These are phyloP conservation scores for Hypoxylon perforatum DNA, from an alignment of 495 filamentous ascomycete genomes.

Conservation along the genomic window DNA sequence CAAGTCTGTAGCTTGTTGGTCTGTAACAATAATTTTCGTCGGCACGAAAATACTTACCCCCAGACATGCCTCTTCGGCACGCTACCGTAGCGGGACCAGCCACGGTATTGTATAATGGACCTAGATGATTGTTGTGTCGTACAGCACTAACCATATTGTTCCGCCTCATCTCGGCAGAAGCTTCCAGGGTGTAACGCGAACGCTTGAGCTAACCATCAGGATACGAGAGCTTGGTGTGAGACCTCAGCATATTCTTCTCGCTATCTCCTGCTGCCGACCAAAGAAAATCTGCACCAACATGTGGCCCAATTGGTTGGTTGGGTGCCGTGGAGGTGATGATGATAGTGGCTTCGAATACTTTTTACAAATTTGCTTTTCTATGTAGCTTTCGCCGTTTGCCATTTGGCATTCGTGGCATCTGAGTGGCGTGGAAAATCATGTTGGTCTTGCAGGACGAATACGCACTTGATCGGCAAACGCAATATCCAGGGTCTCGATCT, in stretches of 20 bases:
- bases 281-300: neutral
- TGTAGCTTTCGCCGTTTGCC: constrained; percentile 4
- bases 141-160: neutral
- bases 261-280: neutral
- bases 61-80: no score
- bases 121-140: neutral
- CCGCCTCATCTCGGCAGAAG: neutral
- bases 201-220: neutral
- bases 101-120: no score
- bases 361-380: constrained; percentile 10
- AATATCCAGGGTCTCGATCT: neutral
- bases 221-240: constrained; percentile 8
- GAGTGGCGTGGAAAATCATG: constrained; percentile 9
- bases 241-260: neutral
- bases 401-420: constrained; percentile 1
- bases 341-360: no score
- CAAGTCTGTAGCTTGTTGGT: no score
- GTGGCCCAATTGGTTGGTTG: no score
- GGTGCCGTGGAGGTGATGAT: no score
- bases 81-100: no score
- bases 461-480: neutral
- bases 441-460: neutral
- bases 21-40: no score
- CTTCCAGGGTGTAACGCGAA: neutral
- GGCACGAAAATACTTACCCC: no score